Evolutionary conservation across 106 monocot species (phyloP).

Genomic region (Chionographis japonica): DNA sequence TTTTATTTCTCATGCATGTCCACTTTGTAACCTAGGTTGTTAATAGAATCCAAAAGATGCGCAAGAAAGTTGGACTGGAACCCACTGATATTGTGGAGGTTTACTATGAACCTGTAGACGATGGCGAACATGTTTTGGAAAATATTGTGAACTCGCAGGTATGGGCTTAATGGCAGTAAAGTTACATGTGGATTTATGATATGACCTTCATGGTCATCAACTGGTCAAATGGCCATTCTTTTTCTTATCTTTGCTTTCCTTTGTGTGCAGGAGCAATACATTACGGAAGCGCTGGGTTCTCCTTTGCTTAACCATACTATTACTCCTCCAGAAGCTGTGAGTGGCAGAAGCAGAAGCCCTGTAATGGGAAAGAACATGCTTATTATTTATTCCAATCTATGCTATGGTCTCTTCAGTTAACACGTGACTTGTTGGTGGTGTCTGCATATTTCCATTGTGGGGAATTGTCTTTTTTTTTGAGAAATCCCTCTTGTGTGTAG

Average conservation of each 20-base stretch:
- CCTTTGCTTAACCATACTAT: constrained; percentile 52
- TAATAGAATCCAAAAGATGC: constrained; percentile 88
- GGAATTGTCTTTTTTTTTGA: too few species aligned
- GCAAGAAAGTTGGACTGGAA: constrained; percentile 85
- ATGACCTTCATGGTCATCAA: too few species aligned
- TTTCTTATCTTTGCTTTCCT: neutral
- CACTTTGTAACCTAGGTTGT: constrained; percentile 45
- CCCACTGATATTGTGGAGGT: constrained; percentile 89
- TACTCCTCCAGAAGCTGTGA: constrained; percentile 63
- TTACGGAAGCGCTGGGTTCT: constrained; percentile 63
- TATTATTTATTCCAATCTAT: too few species aligned
- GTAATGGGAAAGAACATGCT: too few species aligned
- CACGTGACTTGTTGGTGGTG: too few species aligned
- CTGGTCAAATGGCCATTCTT: too few species aligned
- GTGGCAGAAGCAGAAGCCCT: constrained; percentile 9
- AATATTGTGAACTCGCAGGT: constrained; percentile 78
- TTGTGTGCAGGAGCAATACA: constrained; percentile 65
- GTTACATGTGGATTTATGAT: too few species aligned
- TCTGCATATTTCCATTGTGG: too few species aligned
- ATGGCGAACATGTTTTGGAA: constrained; percentile 38
- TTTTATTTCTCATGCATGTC: too few species aligned
- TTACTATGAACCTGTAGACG: constrained; percentile 54
- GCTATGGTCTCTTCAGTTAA: too few species aligned
- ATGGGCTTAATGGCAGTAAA: neutral
- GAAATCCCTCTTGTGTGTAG: too few species aligned